These are phyloP conservation scores for Tetracladium marchalianum DNA, from an alignment of 495 filamentous ascomycete species.

Conservation along the genomic window DNA sequence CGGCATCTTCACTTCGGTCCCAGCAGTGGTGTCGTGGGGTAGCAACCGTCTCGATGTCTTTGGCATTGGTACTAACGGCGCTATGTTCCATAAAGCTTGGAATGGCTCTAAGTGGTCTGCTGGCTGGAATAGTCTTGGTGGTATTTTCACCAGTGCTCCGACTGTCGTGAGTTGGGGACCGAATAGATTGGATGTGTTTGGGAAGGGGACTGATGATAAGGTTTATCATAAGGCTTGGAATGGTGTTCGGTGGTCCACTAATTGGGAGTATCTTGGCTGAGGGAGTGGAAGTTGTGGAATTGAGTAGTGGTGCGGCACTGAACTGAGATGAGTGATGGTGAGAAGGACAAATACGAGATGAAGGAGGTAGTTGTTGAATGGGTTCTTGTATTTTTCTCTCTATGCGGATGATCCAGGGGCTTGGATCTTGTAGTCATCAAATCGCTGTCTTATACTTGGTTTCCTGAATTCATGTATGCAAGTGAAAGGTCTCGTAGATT, in stretches of 20 bases:
- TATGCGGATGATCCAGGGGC: too few relatives aligned
- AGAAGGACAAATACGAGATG: too few relatives aligned
- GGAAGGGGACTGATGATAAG: slow-evolving; percentile 14
- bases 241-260: slow-evolving; percentile 8
- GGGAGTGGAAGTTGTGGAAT: neutral
- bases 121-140: slow-evolving; percentile 18
- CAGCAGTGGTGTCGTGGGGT: slow-evolving; percentile 25
- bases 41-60: slow-evolving; percentile 24
- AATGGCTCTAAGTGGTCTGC: slow-evolving; percentile 12
- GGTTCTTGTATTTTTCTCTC: too few relatives aligned
- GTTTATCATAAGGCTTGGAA: slow-evolving; percentile 18
- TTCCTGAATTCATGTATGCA: too few relatives aligned
- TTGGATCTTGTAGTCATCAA: too few relatives aligned
- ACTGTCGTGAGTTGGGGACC: slow-evolving; percentile 22
- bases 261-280: slow-evolving; percentile 18
- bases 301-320: too few relatives aligned
- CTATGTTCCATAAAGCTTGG: slow-evolving; percentile 22
- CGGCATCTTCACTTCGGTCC: slow-evolving; percentile 15
- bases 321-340: too few relatives aligned
- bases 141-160: slow-evolving; percentile 19
- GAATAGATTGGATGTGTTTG: slow-evolving; percentile 27
- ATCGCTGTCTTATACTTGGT: too few relatives aligned
- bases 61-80: slow-evolving; percentile 18
- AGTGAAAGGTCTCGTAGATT: too few relatives aligned
- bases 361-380: too few relatives aligned